Evolutionary conservation across 495 filamentous ascomycete species (phyloP).

Genomic region (Jackrogersella multiformis): DNA sequence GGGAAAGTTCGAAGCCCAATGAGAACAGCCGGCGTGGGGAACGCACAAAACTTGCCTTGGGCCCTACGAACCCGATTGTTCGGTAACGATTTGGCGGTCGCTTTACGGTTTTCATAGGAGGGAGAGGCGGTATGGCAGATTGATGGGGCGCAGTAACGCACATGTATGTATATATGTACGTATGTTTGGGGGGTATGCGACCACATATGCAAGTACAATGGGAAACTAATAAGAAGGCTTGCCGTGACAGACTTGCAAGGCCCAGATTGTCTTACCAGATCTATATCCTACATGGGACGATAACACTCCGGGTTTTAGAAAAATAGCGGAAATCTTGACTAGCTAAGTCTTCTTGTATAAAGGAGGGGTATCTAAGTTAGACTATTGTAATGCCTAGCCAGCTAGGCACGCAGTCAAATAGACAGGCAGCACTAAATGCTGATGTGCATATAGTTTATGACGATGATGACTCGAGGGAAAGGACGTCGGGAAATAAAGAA

Average conservation of each 20-base stretch:
- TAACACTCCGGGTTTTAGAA: slow-evolving; percentile 3
- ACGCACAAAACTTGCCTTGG: background rate
- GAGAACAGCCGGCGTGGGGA: slow-evolving; percentile 6
- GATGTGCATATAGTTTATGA: slow-evolving; percentile 30
- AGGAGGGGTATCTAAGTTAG: slow-evolving; percentile 8
- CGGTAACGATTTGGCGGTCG: slow-evolving; percentile 30
- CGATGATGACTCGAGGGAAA: background rate
- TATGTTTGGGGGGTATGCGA: slow-evolving; percentile 26
- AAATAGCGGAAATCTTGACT: slow-evolving; percentile 4
- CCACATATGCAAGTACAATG: slow-evolving; percentile 17
- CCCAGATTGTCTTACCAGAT: slow-evolving; percentile 23
- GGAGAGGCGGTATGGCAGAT: slow-evolving; percentile 31
- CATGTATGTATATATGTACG: too few species aligned
- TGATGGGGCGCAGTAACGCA: slow-evolving; percentile 36
- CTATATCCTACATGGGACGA: background rate
- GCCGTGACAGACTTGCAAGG: slow-evolving; percentile 1
- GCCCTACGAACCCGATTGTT: slow-evolving; percentile 30
- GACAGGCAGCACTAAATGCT: slow-evolving; percentile 26
- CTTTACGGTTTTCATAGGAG: slow-evolving; percentile 26
- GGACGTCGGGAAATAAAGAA: slow-evolving; percentile 15
- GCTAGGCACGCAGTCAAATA: slow-evolving; percentile 29
- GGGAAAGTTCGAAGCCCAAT: background rate
- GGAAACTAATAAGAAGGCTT: slow-evolving; percentile 19
- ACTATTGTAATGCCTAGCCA: slow-evolving; percentile 19
- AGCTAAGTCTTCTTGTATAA: background rate